Base-by-base conservation (phyloP, 805 yeast genomes). In the Torulaspora indica region DNA sequence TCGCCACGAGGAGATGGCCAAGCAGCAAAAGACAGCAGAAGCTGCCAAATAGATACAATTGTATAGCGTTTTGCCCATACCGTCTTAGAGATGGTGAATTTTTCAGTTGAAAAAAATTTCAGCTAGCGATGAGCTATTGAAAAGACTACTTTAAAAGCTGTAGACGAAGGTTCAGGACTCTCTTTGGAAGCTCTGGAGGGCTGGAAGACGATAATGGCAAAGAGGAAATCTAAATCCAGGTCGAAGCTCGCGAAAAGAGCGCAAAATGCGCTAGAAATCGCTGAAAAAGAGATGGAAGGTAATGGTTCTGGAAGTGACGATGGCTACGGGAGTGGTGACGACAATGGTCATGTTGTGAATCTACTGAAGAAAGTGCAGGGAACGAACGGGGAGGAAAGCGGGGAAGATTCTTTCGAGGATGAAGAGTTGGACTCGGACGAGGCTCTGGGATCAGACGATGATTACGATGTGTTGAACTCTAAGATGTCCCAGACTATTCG, bases 381-480 rank as follows among this genome's bases (percentile, higher is more conserved):
- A 14, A 60, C 57, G 4, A 49, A 43, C 30, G 64, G 56, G 10
- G 61, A 50, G 13, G 61, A 47, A 1, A 60, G 52, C 9, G 66
- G 53, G 5, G 66, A 59, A 1, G 62, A 62, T 3, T 68, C 64
- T 18, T 69, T 78, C 50, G 78, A 71, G 38, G 85, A 79, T 55
- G 85, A 79, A 57, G 85, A 85, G 48, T 69, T 85, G 36, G 87
- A 83, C 55, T 86, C 95, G 0, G 96, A 89, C 62, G 96, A 85
- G 55, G 96, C 95, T 0, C 66, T 86, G 47, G 95, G 93, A 0
- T 82, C 93, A 0, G 95, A 77, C 46, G 90, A 84, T 53, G 87
- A 80, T 42, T 78, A 74, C 46, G 86, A 80, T 43, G 75, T 72
- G 6, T 64, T 81, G 54, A 75, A 77, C 61, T 77, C 85, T 24